Evolutionary conservation across 805 yeast species (phyloP), one percentile per base, ranked within the genome.

Genomic region (Candida lessepsii): DNA sequence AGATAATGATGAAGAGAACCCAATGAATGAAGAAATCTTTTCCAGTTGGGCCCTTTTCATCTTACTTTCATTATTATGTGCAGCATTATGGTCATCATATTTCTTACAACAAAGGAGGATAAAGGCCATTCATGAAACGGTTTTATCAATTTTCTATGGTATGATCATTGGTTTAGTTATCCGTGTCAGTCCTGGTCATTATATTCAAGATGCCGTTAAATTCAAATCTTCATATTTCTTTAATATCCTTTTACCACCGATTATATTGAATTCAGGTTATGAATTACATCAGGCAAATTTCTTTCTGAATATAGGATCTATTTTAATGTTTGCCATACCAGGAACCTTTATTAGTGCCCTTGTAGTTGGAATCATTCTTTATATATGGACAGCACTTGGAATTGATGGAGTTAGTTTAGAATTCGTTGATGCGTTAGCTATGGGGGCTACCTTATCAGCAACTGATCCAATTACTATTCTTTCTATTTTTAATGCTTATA

Each of bases 391-490:
- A 0, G 78, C 87, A 5, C 60, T 93, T 52, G 98, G 99, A 1
- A 63, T 95, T 15, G 99, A 93, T 56, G 87, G 91, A 29, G 78
- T 93, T 28, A 68, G 81, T 47, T 79, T 93, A 40, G 91, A 96
- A 37, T 89, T 91, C 65, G 96, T 93, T n/a, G 97, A 91, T 61
- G 96, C 98, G 0, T 71, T 93, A 41, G 91, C 96, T 0, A 96
- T 93, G 13, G 99, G 99, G 17, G 99, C 99, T 2, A 91, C 99
- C 0, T 74, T 93, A 31, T 87, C 96, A 2, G 99, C 99, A 15
- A 93, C 99, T 2, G 99, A 93, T 61, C 99, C 99, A 0, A 97
- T 93, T 21, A 93, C 99, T 1, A 91, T 93, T 54, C 67, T 93
- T 51, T 89, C 98, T 10, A 93, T 93, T 45, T 93, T 93, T 73